Conservation (phyloP, 164 flowering plant genomes). For the Umbilicus rupestris region DNA sequence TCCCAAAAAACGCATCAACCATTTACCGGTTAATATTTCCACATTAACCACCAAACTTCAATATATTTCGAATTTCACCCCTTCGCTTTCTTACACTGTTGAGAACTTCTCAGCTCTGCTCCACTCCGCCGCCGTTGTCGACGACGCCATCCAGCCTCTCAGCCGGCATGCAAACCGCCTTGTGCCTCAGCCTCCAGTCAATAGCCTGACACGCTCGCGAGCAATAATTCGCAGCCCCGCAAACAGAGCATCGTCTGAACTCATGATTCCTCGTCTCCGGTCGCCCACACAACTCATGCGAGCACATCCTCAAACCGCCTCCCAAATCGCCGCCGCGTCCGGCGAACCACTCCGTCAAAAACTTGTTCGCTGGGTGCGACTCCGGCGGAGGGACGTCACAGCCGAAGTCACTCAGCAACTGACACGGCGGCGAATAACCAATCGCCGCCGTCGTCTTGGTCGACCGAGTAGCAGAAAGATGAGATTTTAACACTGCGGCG, state of each 20-base stretch:
- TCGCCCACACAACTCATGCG: constrained; percentile 71
- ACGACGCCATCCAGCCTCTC: constrained; percentile 43
- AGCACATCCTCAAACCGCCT: constrained; percentile 54
- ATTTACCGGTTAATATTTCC: neutral
- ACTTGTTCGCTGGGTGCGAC: constrained; percentile 65
- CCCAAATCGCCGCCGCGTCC: constrained; percentile 25
- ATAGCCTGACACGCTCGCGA: constrained; percentile 95
- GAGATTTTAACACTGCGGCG: constrained; percentile 33
- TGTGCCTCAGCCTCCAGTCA: constrained; percentile 86
- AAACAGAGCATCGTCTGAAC: constrained; percentile 83
- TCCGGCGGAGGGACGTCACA: constrained; percentile 79
- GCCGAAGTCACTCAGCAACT: constrained; percentile 81
- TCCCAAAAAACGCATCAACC: neutral
- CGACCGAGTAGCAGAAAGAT: constrained; percentile 27
- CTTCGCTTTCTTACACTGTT: constrained; percentile 7
- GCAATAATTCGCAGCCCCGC: constrained; percentile 83
- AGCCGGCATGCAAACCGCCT: constrained; percentile 53
- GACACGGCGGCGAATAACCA: constrained; percentile 32
- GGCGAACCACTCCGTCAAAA: constrained; percentile 69
- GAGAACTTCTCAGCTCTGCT: neutral
- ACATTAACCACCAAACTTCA: neutral
- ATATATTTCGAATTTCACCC: neutral
- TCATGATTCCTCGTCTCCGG: constrained; percentile 84
- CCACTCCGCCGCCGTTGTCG: constrained; percentile 13
- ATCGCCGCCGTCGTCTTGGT: neutral